Conservation (phyloP, 2,329 filamentous ascomycete species). For the Balansia obtecta region DNA sequence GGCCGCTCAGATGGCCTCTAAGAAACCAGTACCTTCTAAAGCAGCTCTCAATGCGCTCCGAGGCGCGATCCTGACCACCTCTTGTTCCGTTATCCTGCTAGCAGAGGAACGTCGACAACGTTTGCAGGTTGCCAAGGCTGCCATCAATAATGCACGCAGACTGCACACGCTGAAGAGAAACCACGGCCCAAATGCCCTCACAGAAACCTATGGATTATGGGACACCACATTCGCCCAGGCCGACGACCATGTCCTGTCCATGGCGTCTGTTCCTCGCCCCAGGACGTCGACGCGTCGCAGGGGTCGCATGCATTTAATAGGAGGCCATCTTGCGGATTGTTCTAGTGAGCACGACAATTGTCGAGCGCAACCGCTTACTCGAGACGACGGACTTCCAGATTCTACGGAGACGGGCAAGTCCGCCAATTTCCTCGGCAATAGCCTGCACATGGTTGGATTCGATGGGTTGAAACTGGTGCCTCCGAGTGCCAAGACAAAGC, state of each 20-base stretch:
- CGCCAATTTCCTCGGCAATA: background rate
- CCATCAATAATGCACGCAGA: conserved; percentile 40
- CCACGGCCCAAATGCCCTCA: conserved; percentile 16
- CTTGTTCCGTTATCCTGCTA: conserved; percentile 41
- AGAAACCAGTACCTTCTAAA: conserved; percentile 39
- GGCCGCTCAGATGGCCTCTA: conserved; percentile 29
- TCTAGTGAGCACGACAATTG: conserved; percentile 2
- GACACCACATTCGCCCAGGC: conserved; percentile 11
- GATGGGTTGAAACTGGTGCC: background rate
- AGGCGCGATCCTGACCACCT: conserved; percentile 42
- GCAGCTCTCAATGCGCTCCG: conserved; percentile 42
- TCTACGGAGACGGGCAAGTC: background rate
- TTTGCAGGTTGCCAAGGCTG: conserved; percentile 36
- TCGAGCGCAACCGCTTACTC: background rate
- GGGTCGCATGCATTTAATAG: conserved; percentile 9
- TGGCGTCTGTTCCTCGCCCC: conserved; percentile 8
- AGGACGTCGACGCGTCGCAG: conserved; percentile 18
- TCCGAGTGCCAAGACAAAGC: background rate
- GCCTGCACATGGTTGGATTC: conserved; percentile 3
- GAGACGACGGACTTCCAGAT: background rate
- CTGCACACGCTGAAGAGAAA: conserved; percentile 28
- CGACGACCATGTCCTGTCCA: conserved; percentile 14
- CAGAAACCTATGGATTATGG: conserved; percentile 13
- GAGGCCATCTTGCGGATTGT: background rate
- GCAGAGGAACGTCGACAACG: conserved; percentile 45